Base-by-base conservation (phyloP, 2,329 filamentous ascomycete genomes). In the Graphilbum ipis-grandicollis region DNA sequence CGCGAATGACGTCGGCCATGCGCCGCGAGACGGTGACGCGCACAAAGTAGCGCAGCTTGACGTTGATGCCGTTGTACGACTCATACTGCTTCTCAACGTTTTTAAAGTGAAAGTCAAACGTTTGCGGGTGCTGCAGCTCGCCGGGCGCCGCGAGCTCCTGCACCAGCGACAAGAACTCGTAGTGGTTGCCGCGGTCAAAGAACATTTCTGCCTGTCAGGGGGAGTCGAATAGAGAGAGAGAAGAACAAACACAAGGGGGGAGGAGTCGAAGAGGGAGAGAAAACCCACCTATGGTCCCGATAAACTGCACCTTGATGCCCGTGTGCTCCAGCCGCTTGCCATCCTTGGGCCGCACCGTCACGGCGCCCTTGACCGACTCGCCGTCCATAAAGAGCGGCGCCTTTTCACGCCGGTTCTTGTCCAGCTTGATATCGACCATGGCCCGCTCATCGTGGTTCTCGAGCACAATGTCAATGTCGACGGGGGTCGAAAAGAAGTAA, bases 1-100 rank as follows among this genome's bases (percentile, higher is more conserved):
- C 92, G 49, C 92, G 80, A 51, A 96, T 84, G 40, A 98, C 88
- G 54, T 98, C 90, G 50, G 85, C 84, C 85, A 98, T 96, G 55
- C 90, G 76, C 51, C 90, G 75, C 36, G 85, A 93, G 34, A 98
- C 90, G 26, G 90, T 98, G 48, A 96, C 90, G 48, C 86, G 81
- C 40, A 96, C 78, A 60, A 96, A 96, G 71, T 98, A 98, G 48
- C 90, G 85, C 55, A 98, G 72, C 66, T 93, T 93, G 52, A 98
- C 90, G 55, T 98, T 98, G 73, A 98, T 98, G 53, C 90, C 90
- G 56, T 93, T 93, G 69, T 98, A 98, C 46, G 86, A 94, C 62
- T 98, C 92, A 68, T 98, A 98, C 59, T 93, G 86, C 68, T 98
- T 98, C 71, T 98, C 90, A 50, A 98, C 85, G 58, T 96, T 98